Base-by-base conservation (phyloP, 1,284 basidiomycete genomes). In the Xanthoconium separans region DNA sequence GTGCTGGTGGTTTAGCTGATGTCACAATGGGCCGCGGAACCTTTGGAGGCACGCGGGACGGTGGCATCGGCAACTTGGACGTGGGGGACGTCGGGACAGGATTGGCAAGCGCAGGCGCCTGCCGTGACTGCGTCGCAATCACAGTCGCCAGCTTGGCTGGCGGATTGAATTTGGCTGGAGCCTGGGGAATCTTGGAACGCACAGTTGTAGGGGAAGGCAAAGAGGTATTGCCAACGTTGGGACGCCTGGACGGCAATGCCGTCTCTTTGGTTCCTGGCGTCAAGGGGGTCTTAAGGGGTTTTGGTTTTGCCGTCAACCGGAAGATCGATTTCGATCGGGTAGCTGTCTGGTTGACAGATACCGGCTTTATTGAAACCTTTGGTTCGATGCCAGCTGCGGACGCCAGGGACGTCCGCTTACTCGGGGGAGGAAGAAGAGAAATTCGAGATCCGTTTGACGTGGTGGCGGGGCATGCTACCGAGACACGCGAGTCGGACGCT, bases 271-370 rank as follows among this genome's bases (percentile, higher is more conserved):
- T 34, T 22, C 49, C 54, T 16, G 53, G 34, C 1, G 41, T 22
- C 6, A 42, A 15, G 3, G 69, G 62, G 10, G 33, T 43, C 48
- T 69, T 69, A 29, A 59, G 29, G 39, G 48, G 55, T 45, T 69
- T 67, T 34, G 68, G 54, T 57, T 65, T 68, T 7, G 65, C 50
- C 15, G 66, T 50, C 47, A 67, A 51, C 6, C 65, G 62, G 51
- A 67, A 71, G n/a, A 67, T 67, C 15, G 65, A 69, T 51, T 67
- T 67, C 10, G 69, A 50, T 40, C 68, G 60, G 4, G 42, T 27
- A 2, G 43, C 15, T 12, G 48, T 15, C 37, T 53, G 50, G 24
- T 18, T 41, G 27, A 44, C 8, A 50, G 55, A 31, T 4, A 46
- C 16, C 4, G 50, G 39, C 7, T 51, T 54, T 22, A 50, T 46